Evolutionary conservation across 1,284 basidiomycete genomes (phyloP), one percentile per base, ranked within the genome.

Genomic region (Boletellus deceptivus): DNA sequence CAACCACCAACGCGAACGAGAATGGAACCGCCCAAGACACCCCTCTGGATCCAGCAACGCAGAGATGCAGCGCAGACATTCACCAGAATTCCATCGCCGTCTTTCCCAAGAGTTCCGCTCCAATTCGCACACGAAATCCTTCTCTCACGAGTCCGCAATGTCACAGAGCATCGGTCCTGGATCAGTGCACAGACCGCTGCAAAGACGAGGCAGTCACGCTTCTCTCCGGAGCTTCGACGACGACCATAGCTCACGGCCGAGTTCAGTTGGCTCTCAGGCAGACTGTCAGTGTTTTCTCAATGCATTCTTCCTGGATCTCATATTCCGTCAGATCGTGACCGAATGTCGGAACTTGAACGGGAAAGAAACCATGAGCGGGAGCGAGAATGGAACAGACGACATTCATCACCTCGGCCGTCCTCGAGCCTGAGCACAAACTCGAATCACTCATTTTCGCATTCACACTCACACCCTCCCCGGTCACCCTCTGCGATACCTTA

Each of bases 311-410:
- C 35, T 16, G 22, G 40, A 11, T 14, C 38, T 55, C 34, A 53
- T 9, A 36, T 29, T 47, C 47, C 45, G 11, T 18, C 48, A 80
- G 78, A 77, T 63, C 70, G 63, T 42, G 78, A 78, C 49, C 71
- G 71, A 36, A 68, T 73, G 40, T 68, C 66, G 43, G 74, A 74
- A 39, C 52, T 68, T n/a, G 72, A 75, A 40, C 58, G 60, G 43
- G 78, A 80, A 40, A 72, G 63, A 48, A 69, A 70, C 24, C 57
- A 66, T 29, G 75, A 80, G 41, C 70, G 73, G 29, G 82, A 82
- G 59, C 71, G 75, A 20, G 73, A 75, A 46, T 83, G 81, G 82
- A 84, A 84, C 57, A 79, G 73, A 53, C 75, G 73, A 10, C 70
- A 71, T 14, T 61, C 63, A 16, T 59, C 60, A 10, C 61, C 65